Base-by-base conservation (phyloP, 1,284 basidiomycete species). In the Cutaneotrichosporon mucoides region DNA sequence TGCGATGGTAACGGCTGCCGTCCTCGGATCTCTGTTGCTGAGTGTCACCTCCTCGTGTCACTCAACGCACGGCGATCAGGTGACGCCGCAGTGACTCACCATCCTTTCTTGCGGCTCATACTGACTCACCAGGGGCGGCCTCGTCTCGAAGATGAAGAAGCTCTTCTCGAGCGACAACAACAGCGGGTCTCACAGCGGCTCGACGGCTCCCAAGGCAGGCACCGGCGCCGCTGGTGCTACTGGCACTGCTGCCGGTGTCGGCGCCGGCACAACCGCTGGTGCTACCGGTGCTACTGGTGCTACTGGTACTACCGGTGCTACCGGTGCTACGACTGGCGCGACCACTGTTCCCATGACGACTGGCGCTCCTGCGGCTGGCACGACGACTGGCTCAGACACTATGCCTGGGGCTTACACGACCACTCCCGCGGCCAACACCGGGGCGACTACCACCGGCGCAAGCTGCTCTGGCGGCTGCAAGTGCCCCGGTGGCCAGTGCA, bases 111-210 rank as follows among this genome's bases (percentile, higher is more conserved):
- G 24, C 24, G 24, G 24, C 24, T 24, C 24, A 24, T 24, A 24
- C 24, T 24, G 24, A 24, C 24, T 33, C 34, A 12, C 12, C 46
- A 48, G 46, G 46, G 46, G 16, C n/a, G 43, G 46, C 46, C n/a
- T 48, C 34, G 34, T 48, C 37, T 15, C 15, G 15, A 51, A 51
- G 49, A 51, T 51, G 16, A 51, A 51, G 49, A 51, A 51, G 37
- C n/a, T 51, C 37, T 51, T 51, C 38, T 51, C 49, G 38, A 4
- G 15, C 49, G 8, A 34, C 49, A 24, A 41, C 38, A 16, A 36
- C 13, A 13, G 38, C 49, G 15, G 9, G 13, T 24, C 33, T 34
- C 9, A 24, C 45, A 46, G 43, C 24, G 24, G 45, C 43, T 15
- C 43, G 13, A 40, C 24, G 24, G 24, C 24, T 24, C 24, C 24